A percentile compares a stretch with the other conserved stretches of the same genome.
These are phyloP conservation scores for Scortechinia acanthostroma DNA, from an alignment of 2,329 filamentous ascomycete species.

Conservation along the genomic window DNA sequence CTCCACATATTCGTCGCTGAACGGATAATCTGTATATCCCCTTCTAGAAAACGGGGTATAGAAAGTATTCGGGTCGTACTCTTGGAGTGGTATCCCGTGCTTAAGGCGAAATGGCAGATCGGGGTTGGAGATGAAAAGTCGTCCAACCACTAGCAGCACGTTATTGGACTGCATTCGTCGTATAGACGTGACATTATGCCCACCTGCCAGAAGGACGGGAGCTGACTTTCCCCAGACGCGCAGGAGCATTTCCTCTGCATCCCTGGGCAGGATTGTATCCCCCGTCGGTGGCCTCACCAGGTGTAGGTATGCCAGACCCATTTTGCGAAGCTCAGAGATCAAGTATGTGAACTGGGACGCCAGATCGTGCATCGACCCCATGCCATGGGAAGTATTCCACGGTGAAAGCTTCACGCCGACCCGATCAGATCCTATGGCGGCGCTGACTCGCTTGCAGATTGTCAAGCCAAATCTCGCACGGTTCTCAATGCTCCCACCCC, in stretches of 20 bases:
- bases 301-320: conserved; percentile 48
- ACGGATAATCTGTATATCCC: neutral
- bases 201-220: conserved; percentile 20
- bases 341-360: conserved; percentile 47
- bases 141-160: conserved; percentile 21
- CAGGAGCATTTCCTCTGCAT: conserved; percentile 20
- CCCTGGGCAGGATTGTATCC: conserved; percentile 23
- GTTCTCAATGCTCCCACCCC: conserved; percentile 39
- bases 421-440: conserved; percentile 36
- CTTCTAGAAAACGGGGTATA: conserved; percentile 7
- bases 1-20: neutral
- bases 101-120: conserved; percentile 16
- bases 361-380: conserved; percentile 45
- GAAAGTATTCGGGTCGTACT: conserved; percentile 15
- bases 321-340: conserved; percentile 34
- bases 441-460: conserved; percentile 37
- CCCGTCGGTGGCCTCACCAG: conserved; percentile 34
- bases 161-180: conserved; percentile 13
- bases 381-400: conserved; percentile 45
- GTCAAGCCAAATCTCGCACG: conserved; percentile 40
- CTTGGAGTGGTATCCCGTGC: conserved; percentile 13
- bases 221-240: conserved; percentile 20
- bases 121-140: conserved; percentile 20
- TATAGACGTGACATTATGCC: too few relatives aligned
- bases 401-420: conserved; percentile 46